Conservation (phyloP, 1,284 basidiomycete species). For the Melampsora abietis-canadensis region DNA sequence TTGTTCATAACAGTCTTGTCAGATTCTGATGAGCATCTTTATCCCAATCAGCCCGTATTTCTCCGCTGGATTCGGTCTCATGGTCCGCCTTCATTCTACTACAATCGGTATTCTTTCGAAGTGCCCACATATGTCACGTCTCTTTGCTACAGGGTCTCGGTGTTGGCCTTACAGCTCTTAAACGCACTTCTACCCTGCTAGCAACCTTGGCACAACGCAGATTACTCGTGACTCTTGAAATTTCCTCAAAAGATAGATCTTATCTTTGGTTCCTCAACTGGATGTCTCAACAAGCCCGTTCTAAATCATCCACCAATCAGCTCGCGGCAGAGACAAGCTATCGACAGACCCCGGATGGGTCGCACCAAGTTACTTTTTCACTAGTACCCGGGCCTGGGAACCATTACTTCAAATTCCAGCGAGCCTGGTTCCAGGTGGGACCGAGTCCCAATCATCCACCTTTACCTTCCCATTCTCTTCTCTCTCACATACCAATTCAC, state of each 20-base stretch:
- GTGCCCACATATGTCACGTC: slow-evolving; percentile 1
- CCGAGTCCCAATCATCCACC: slow-evolving; percentile 7
- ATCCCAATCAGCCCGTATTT: slow-evolving; percentile 74
- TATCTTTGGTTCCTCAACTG: slow-evolving; percentile 97
- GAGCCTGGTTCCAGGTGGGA: slow-evolving; percentile 90
- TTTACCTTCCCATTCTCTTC: neutral
- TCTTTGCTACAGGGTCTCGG: slow-evolving; percentile 67
- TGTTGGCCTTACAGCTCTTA: slow-evolving; percentile 70
- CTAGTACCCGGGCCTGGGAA: slow-evolving; percentile 92
- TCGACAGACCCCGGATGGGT: slow-evolving; percentile 83
- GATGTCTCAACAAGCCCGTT: slow-evolving; percentile 69
- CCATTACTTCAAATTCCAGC: slow-evolving; percentile 84
- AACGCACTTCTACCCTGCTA: slow-evolving; percentile 68
- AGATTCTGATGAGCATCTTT: neutral
- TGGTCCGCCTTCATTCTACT: slow-evolving; percentile 61
- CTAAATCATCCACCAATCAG: slow-evolving; percentile 63
- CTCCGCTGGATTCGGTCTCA: slow-evolving; percentile 89
- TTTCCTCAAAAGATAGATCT: slow-evolving; percentile 88
- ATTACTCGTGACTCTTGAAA: slow-evolving; percentile 90
- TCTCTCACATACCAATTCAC: slow-evolving; percentile 18
- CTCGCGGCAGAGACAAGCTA: slow-evolving; percentile 88
- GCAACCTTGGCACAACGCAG: slow-evolving; percentile 76
- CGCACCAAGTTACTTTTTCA: slow-evolving; percentile 78
- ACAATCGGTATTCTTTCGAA: slow-evolving; percentile 31
- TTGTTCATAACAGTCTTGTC: neutral